These are phyloP conservation scores for Spirogloea muscicola DNA, from an alignment of 139 green algal species.

Conservation along the genomic window DNA sequence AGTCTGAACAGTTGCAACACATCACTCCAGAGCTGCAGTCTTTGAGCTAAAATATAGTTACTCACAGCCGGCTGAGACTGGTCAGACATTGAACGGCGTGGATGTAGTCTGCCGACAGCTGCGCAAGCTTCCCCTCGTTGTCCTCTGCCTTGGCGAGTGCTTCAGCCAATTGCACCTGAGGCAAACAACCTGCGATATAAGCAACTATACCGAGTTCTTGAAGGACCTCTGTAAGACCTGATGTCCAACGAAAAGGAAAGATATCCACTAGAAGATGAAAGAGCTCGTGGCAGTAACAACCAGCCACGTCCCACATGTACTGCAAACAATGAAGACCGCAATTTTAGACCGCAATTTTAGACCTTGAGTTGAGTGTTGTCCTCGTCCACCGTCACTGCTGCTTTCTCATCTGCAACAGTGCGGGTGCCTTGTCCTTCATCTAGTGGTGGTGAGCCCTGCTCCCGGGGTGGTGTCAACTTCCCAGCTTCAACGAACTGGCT, in stretches of 20 bases:
- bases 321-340: not conserved
- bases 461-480: too few species aligned
- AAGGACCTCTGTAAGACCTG: not conserved
- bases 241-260: not conserved
- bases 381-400: too few species aligned
- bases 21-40: too few species aligned
- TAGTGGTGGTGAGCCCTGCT: too few species aligned
- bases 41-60: too few species aligned
- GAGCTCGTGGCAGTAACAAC: not conserved
- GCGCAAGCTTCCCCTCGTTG: not conserved
- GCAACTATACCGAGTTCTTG: not conserved
- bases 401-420: too few species aligned
- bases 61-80: constrained; percentile 8
- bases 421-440: too few species aligned
- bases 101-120: constrained; percentile 2
- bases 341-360: too few species aligned
- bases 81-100: not conserved
- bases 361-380: not conserved
- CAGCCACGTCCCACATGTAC: not conserved
- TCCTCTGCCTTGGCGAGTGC: not conserved
- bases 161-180: not conserved
- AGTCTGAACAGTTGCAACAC: too few species aligned
- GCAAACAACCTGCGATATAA: not conserved
- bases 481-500: too few species aligned
- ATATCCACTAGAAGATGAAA: not conserved